Percentiles rank a stretch among this genome's conserved stretches.
phyloP scores from a whole-genome alignment of 176 grass and related monocot species.

The Saccharum officinarum region DNA sequence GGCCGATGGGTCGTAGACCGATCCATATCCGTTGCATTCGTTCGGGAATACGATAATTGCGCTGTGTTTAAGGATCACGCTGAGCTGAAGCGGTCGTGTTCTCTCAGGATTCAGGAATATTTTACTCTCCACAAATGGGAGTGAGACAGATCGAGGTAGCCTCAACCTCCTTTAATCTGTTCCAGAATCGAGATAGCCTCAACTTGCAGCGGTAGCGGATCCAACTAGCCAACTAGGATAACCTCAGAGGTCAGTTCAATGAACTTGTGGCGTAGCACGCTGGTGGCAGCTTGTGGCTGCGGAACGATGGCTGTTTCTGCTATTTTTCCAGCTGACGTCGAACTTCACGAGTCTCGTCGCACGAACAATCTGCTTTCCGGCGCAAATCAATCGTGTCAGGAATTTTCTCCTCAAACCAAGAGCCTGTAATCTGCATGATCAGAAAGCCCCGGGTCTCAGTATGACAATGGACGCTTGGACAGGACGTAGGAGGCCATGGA shows the following conservation, averaged over 20 bases:
- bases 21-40: neutral
- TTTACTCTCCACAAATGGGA: neutral
- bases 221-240: neutral
- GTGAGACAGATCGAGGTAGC: neutral
- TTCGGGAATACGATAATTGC: neutral
- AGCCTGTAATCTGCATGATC: neutral
- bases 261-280: neutral
- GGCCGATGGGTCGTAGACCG: neutral
- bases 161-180: too few species aligned
- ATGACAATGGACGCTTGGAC: neutral
- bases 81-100: neutral
- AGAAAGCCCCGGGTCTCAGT: neutral
- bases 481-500: too few species aligned
- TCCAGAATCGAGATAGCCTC: neutral
- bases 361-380: neutral
- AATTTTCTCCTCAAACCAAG: neutral
- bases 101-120: neutral
- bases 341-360: neutral
- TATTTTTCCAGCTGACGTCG: neutral
- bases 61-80: too few species aligned
- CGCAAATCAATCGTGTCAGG: neutral
- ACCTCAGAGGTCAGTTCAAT: neutral
- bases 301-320: neutral
- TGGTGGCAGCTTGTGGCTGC: neutral
- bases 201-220: neutral